Evolutionary conservation across 768 basidiomycete genomes (phyloP).

Genomic region (Dioszegia hungarica): DNA sequence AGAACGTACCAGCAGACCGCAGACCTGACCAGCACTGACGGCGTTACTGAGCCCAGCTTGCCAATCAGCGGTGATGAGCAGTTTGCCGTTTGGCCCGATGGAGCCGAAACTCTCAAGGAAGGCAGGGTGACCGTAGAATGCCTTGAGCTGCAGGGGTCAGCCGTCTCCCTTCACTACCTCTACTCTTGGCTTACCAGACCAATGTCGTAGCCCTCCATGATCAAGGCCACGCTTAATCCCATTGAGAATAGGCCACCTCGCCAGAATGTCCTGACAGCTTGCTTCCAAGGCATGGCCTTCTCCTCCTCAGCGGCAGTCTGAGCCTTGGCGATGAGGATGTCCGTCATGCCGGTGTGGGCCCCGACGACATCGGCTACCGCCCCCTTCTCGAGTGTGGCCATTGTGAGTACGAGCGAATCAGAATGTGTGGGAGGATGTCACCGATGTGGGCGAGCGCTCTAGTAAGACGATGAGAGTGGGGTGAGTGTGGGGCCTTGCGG

Average conservation of each 20-base stretch:
- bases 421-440: background rate
- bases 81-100: conserved; percentile 5
- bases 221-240: conserved; percentile 9
- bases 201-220: conserved; percentile 25
- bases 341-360: conserved; percentile 5
- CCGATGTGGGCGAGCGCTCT: too few relatives aligned
- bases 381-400: conserved; percentile 4
- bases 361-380: conserved; percentile 1
- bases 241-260: background rate
- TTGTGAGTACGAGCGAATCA: too few relatives aligned
- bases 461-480: too few relatives aligned
- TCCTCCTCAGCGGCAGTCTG: background rate
- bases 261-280: conserved; percentile 9
- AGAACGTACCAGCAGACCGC: conserved; percentile 13
- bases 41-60: conserved; percentile 19
- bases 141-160: conserved; percentile 9
- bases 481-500: too few relatives aligned
- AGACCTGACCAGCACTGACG: conserved; percentile 12
- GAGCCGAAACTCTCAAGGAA: conserved; percentile 26
- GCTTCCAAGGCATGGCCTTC: conserved; percentile 2
- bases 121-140: conserved; percentile 18
- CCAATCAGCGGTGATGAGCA: conserved; percentile 19
- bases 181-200: conserved; percentile 15
- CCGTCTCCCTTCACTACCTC: too few relatives aligned
- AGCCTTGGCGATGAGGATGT: conserved; percentile 4